A percentile compares a stretch with the other conserved stretches of the same genome.
Conservation (phyloP, 2,329 filamentous ascomycete genomes). For the Phyllosticta citribraziliensis region DNA sequence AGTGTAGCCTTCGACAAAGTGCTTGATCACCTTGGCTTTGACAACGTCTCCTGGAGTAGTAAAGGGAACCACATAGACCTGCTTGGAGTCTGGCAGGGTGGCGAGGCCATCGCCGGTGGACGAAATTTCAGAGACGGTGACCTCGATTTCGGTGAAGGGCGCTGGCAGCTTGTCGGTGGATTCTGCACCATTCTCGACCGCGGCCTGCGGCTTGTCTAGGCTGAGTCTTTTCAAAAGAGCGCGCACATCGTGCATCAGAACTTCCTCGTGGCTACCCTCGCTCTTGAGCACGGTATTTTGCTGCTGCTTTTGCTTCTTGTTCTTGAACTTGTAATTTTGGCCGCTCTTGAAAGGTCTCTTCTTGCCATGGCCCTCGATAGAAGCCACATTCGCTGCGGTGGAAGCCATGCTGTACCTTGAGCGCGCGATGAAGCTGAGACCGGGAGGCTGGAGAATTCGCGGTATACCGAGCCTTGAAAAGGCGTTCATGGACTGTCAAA, state of each 20-base stretch:
- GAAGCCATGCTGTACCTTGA: conserved; percentile 23
- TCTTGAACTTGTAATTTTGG: conserved; percentile 30
- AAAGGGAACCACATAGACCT: conserved; percentile 83
- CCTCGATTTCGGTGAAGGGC: conserved; percentile 45
- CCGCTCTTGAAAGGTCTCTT: conserved; percentile 28
- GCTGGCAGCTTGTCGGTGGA: conserved; percentile 1
- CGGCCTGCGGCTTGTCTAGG: conserved; percentile 13
- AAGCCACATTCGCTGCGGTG: conserved; percentile 21
- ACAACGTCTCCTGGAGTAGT: conserved; percentile 75
- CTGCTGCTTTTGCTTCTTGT: conserved; percentile 32
- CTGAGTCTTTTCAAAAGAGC: conserved; percentile 29
- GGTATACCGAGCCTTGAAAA: not conserved
- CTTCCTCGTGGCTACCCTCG: conserved; percentile 40
- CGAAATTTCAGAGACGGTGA: conserved; percentile 72
- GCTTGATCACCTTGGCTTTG: conserved; percentile 67
- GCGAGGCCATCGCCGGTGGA: conserved; percentile 90
- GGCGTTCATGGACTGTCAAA: conserved; percentile 2
- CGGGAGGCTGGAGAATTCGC: not conserved
- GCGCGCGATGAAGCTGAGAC: not conserved
- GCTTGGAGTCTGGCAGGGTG: conserved; percentile 51
- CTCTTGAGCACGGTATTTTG: conserved; percentile 25
- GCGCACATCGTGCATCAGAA: conserved; percentile 37
- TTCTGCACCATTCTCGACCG: conserved; percentile 6
- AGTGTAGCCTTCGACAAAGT: conserved; percentile 59
- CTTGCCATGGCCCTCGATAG: conserved; percentile 20